Base-by-base conservation (phyloP, 2,329 filamentous ascomycete species). In the Cordyceps tenuipes region DNA sequence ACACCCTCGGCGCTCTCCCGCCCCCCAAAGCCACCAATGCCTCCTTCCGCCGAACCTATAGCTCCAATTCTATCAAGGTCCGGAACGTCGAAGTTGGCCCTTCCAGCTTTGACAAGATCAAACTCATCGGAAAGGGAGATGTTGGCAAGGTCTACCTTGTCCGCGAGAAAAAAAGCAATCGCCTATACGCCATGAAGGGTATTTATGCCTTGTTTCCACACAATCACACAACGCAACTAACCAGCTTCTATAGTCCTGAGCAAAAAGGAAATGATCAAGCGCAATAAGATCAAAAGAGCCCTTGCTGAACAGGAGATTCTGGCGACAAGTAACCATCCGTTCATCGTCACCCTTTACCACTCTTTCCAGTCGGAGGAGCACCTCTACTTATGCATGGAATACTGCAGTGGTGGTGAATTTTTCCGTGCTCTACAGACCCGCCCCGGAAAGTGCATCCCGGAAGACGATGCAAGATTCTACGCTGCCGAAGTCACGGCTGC, bases 181-280 rank as follows among this genome's bases (percentile, higher is more conserved):
- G 94, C 66, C 77, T 99, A 56, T 99, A 97, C 76, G 94, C 94
- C 59, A 99, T 99, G 94, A 99, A 99, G 77, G 93, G 93, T 97
- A 73, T 66, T 80, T 73, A 58, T 31, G 5, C 13, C 21, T 41
- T 44, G 15, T 34, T n/a, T 9, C 19, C 5, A 55, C 12, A 23
- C 19, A 48, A 43, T 8, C 10, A 8, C 19, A 4, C 21, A 41
- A 48, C 19, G 29, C 19, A 57, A 23, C 57, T 39, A 51, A 52
- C 59, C 8, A 49, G 34, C 29, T 15, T 52, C 8, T 13, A 56
- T 56, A 97, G 94, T 99, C 6, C 73, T 99, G 74, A 97, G 92
- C 82, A 99, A 99, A 77, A 97, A 97, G 80, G 94, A 99, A 75
- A 99, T 99, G 94, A 99, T 99, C 76, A 99, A 99, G 79, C 89